Percentiles rank a stretch among this genome's conserved stretches.
Evolutionary conservation across 495 filamentous ascomycete genomes (phyloP).

Genomic region (Neurospora sp.): DNA sequence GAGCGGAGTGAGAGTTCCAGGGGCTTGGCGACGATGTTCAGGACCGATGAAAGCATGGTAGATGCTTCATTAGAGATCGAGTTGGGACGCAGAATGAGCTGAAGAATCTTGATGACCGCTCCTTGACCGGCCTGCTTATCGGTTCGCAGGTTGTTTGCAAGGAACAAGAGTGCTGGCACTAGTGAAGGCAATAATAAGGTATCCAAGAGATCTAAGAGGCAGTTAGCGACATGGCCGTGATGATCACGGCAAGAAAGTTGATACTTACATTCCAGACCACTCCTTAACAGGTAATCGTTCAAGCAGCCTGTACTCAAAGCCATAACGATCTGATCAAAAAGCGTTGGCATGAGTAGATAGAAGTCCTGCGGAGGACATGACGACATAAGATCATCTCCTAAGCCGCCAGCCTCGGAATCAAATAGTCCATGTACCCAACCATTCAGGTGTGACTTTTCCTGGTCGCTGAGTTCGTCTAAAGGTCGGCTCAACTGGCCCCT

Average conservation of each 20-base stretch:
- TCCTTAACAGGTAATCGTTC: slow-evolving; percentile 71
- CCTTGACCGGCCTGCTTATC: slow-evolving; percentile 36
- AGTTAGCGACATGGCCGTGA: neutral
- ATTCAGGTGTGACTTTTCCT: slow-evolving; percentile 66
- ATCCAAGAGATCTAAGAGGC: slow-evolving; percentile 61
- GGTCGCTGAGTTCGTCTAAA: slow-evolving; percentile 55
- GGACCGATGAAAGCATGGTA: slow-evolving; percentile 69
- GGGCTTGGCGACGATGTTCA: slow-evolving; percentile 70
- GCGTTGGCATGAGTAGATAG: slow-evolving; percentile 78
- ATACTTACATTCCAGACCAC: slow-evolving; percentile 73
- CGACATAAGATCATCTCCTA: slow-evolving; percentile 78
- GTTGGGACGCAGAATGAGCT: slow-evolving; percentile 63
- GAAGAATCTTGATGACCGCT: slow-evolving; percentile 63
- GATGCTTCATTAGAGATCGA: slow-evolving; percentile 73
- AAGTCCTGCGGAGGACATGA: slow-evolving; percentile 90
- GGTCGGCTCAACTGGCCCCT: slow-evolving; percentile 51
- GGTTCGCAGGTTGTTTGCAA: slow-evolving; percentile 75
- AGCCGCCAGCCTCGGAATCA: slow-evolving; percentile 63
- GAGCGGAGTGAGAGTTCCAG: slow-evolving; percentile 67
- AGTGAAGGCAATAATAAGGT: slow-evolving; percentile 84
- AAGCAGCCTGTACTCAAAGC: slow-evolving; percentile 63
- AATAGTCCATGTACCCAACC: slow-evolving; percentile 86
- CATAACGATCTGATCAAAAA: slow-evolving; percentile 76
- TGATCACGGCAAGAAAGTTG: neutral
- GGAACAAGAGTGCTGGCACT: slow-evolving; percentile 68